Percentiles rank a stretch among this genome's conserved stretches.
Conservation (phyloP, 1,284 basidiomycete genomes). For the Tremellales sp. region DNA sequence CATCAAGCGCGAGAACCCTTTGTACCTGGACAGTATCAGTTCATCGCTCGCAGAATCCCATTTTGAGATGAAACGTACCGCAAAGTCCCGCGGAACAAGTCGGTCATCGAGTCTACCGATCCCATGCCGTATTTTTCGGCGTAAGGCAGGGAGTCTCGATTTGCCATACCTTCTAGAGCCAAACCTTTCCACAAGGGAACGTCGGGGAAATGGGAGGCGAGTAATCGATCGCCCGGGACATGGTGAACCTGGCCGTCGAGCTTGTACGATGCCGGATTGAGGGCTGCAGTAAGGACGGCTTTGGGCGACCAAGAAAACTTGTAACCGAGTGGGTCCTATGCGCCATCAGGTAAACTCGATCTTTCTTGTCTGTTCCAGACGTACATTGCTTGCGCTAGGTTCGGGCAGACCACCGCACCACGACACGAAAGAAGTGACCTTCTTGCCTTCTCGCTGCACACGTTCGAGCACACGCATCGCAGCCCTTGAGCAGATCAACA, state of each 20-base stretch:
- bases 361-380: background rate
- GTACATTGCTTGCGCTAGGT: slow-evolving; percentile 58
- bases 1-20: slow-evolving; percentile 76
- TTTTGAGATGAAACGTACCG: slow-evolving; percentile 52
- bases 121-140: slow-evolving; percentile 66
- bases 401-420: slow-evolving; percentile 93
- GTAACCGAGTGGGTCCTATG: slow-evolving; percentile 68
- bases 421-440: slow-evolving; percentile 74
- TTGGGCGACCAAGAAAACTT: slow-evolving; percentile 95
- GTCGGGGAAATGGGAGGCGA: slow-evolving; percentile 60
- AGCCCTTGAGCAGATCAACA: slow-evolving; percentile 54
- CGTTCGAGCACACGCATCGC: slow-evolving; percentile 70
- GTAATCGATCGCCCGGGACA: slow-evolving; percentile 58
- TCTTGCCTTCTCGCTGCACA: slow-evolving; percentile 59
- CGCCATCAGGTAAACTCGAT: background rate
- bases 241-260: slow-evolving; percentile 57
- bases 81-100: slow-evolving; percentile 80
- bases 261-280: slow-evolving; percentile 71
- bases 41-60: background rate
- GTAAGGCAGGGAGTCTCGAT: slow-evolving; percentile 80
- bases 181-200: slow-evolving; percentile 67
- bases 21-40: slow-evolving; percentile 58
- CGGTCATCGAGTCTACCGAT: slow-evolving; percentile 54
- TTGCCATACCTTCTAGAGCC: slow-evolving; percentile 80
- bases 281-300: slow-evolving; percentile 77